Evolutionary conservation across 1,284 basidiomycete genomes (phyloP).

Genomic region (Sparassis latifolia): DNA sequence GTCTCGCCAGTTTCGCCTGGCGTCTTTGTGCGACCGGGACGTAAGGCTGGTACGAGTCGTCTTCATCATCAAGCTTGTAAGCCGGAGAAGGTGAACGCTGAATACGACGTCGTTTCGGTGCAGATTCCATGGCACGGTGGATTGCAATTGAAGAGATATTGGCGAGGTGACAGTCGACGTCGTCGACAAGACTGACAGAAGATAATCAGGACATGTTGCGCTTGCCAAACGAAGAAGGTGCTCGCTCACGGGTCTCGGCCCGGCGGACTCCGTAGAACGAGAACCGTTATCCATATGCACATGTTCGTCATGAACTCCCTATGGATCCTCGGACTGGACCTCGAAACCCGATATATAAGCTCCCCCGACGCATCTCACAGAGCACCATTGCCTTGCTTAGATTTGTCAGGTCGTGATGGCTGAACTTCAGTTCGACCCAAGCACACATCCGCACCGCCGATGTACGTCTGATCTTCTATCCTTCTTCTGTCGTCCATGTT

Average conservation of each 20-base stretch:
- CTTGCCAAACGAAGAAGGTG: no score
- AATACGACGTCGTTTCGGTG: constrained; percentile 23
- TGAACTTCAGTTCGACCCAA: constrained; percentile 47
- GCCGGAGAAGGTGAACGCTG: constrained; percentile 56
- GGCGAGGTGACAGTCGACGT: neutral
- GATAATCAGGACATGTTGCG: no score
- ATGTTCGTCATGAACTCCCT: no score
- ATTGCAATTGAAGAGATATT: no score
- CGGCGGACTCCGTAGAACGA: no score
- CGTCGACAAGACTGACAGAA: neutral
- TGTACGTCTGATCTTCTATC: constrained; percentile 35
- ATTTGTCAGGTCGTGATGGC: constrained; percentile 28
- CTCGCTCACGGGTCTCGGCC: no score
- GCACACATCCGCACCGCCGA: constrained; percentile 67
- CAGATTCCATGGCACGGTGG: constrained; percentile 12
- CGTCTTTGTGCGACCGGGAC: constrained; percentile 84
- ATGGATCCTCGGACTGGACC: no score
- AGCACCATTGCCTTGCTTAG: no score
- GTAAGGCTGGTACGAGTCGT: constrained; percentile 76
- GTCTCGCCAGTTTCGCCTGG: constrained; percentile 72
- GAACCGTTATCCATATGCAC: no score
- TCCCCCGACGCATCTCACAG: no score
- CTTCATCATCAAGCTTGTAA: constrained; percentile 58
- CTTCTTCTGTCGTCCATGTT: neutral
- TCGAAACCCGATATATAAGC: no score